These are phyloP conservation scores for Gymnopilus junonius DNA, from an alignment of 768 basidiomycete genomes.

Conservation along the genomic window DNA sequence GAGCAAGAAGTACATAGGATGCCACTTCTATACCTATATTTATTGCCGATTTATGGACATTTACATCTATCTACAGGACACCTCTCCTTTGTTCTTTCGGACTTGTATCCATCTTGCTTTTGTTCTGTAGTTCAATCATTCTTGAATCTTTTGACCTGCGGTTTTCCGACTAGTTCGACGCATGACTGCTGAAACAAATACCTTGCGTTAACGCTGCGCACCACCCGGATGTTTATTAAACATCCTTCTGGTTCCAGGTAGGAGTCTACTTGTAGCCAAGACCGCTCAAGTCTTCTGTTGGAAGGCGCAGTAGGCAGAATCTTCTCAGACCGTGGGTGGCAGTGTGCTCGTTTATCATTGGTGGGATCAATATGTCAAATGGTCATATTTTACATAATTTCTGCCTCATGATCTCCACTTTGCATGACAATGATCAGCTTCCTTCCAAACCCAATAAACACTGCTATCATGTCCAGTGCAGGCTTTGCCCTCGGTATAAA, in stretches of 20 bases:
- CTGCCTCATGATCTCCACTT: too few relatives aligned
- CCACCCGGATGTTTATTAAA: neutral
- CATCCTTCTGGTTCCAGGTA: neutral
- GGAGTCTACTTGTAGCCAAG: neutral
- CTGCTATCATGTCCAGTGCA: neutral
- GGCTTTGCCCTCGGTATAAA: neutral
- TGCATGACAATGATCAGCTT: too few relatives aligned
- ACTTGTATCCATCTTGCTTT: neutral
- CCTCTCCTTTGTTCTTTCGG: neutral
- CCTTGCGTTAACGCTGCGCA: neutral
- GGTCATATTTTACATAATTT: too few relatives aligned
- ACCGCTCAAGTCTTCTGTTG: neutral
- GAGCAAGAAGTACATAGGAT: neutral
- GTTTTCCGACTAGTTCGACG: too few relatives aligned
- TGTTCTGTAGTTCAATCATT: neutral
- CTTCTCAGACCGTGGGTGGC: neutral
- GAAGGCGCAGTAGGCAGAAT: slow-evolving; percentile 3
- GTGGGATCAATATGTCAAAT: neutral
- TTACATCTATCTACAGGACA: neutral
- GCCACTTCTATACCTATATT: neutral
- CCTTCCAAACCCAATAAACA: too few relatives aligned
- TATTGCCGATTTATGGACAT: neutral
- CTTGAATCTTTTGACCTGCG: neutral
- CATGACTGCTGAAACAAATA: neutral
- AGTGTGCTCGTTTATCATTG: neutral